Percentiles rank a stretch among this genome's conserved stretches.
phyloP scores from a whole-genome alignment of 1,139 yeast genomes.

The Candida buenavistaensis region DNA sequence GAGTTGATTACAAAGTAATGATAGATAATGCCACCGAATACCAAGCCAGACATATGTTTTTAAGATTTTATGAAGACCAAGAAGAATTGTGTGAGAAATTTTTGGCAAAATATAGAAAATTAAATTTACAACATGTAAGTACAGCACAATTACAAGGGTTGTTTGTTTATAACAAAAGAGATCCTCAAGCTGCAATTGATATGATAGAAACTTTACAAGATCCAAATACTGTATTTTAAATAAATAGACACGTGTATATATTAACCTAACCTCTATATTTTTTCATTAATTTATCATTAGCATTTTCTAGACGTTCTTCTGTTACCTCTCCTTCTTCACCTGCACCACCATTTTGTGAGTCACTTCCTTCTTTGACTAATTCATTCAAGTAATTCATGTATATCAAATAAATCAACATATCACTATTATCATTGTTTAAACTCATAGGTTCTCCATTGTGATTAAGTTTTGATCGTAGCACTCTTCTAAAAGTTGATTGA shows the following conservation, averaged over 20 bases:
- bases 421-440: slow-evolving; percentile 40
- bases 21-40: slow-evolving; percentile 82
- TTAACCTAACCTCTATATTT: slow-evolving; percentile 31
- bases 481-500: slow-evolving; percentile 19
- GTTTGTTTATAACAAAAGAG: slow-evolving; percentile 87
- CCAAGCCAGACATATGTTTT: slow-evolving; percentile 82
- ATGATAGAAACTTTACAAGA: slow-evolving; percentile 52
- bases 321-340: slow-evolving; percentile 14
- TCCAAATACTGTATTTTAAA: slow-evolving; percentile 32
- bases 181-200: slow-evolving; percentile 72
- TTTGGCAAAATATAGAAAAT: slow-evolving; percentile 47
- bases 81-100: slow-evolving; percentile 61
- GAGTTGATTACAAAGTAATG: slow-evolving; percentile 82
- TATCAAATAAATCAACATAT: slow-evolving; percentile 47
- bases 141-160: slow-evolving; percentile 96
- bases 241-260: slow-evolving; percentile 6
- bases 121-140: slow-evolving; percentile 62
- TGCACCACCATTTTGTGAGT: slow-evolving; percentile 8
- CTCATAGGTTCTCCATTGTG: slow-evolving; percentile 3
- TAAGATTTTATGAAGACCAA: slow-evolving; percentile 79
- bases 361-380: slow-evolving; percentile 22
- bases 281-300: slow-evolving; percentile 23
- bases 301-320: slow-evolving; percentile 18
- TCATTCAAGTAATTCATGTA: slow-evolving; percentile 47
- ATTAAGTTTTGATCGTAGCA: slow-evolving; percentile 13